These are phyloP conservation scores for Aspergillus floridensis DNA, from an alignment of 2,329 filamentous ascomycete genomes.

Conservation along the genomic window DNA sequence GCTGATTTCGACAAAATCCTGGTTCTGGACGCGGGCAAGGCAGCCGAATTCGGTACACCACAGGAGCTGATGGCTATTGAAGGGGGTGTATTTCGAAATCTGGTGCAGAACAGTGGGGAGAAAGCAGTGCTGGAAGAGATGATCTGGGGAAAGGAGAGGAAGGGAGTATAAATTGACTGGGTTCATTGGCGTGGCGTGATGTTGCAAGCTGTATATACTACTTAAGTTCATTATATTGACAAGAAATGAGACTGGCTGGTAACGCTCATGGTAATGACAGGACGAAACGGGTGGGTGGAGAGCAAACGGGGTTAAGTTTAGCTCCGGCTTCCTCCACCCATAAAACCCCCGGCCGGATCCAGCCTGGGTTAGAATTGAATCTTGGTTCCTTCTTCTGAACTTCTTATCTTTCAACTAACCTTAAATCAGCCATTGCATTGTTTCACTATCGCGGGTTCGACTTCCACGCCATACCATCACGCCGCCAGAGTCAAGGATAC, in stretches of 20 bases:
- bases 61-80: constrained; percentile 57
- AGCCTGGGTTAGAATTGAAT: too few relatives aligned
- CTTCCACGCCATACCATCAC: not conserved
- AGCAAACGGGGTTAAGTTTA: not conserved
- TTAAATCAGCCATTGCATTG: not conserved
- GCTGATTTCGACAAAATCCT: constrained; percentile 73
- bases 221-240: too few relatives aligned
- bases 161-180: not conserved
- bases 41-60: constrained; percentile 66
- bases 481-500: too few relatives aligned
- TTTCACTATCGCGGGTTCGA: not conserved
- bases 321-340: not conserved
- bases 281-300: not conserved
- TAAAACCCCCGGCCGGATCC: not conserved
- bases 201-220: not conserved
- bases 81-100: constrained; percentile 57
- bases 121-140: constrained; percentile 17
- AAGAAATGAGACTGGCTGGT: not conserved
- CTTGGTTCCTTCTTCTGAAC: not conserved
- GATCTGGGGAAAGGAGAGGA: constrained; percentile 11
- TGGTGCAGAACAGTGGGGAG: constrained; percentile 44
- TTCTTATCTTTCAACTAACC: not conserved
- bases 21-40: constrained; percentile 65
- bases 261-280: not conserved
- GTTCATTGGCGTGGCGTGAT: not conserved